These are phyloP conservation scores for Basipetospora sp. DNA, from an alignment of 2,329 filamentous ascomycete species.

Conservation along the genomic window DNA sequence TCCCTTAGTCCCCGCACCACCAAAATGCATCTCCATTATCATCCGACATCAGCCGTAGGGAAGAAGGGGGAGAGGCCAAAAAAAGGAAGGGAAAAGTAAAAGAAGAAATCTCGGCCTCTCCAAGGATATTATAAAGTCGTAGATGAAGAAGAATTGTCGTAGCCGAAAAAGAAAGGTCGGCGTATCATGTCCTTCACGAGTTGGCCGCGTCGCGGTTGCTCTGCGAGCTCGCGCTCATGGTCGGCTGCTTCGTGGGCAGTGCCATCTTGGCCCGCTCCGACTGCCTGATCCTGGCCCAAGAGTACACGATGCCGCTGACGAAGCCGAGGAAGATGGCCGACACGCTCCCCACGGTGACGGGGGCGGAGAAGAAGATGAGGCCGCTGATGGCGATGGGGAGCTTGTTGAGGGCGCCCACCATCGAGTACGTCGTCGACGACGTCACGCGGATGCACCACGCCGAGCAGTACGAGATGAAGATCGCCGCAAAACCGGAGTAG, in stretches of 20 bases:
- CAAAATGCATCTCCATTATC: no score
- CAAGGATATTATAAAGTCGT: background rate
- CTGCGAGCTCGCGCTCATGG: constrained; percentile 78
- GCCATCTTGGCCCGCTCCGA: constrained; percentile 49
- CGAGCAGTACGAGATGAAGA: constrained; percentile 99
- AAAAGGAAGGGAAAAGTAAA: no score
- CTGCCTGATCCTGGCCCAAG: constrained; percentile 74
- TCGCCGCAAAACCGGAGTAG: constrained; percentile 79
- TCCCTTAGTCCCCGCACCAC: no score
- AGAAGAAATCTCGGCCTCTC: no score
- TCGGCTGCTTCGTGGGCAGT: constrained; percentile 49
- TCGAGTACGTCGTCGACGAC: constrained; percentile 93
- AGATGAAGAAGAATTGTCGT: background rate
- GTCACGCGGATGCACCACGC: constrained; percentile 98
- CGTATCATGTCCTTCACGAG: constrained; percentile 12
- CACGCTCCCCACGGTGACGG: constrained; percentile 81
- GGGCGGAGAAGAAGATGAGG: constrained; percentile 86
- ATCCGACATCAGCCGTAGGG: no score
- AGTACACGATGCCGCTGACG: constrained; percentile 79
- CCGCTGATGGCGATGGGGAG: constrained; percentile 86
- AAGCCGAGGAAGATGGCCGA: constrained; percentile 86
- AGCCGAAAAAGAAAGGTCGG: background rate
- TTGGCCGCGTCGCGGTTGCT: constrained; percentile 79
- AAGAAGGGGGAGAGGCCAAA: no score
- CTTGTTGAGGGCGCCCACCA: constrained; percentile 97